Base-by-base conservation (phyloP, 768 basidiomycete species). In the Cystobasidium tubakii region DNA sequence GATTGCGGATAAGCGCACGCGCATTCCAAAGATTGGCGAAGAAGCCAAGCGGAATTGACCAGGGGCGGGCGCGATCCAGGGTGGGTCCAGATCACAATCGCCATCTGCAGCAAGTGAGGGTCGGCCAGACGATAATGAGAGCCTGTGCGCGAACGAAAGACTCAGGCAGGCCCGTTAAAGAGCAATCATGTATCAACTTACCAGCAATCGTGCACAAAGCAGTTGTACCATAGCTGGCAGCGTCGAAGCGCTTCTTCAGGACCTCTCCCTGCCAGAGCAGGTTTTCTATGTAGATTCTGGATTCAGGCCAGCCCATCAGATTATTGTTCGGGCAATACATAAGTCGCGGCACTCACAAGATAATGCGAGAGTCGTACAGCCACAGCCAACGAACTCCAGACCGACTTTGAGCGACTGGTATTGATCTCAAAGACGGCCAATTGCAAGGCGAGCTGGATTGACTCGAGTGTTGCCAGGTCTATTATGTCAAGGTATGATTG, bases 191-290 rank as follows among this genome's bases (percentile, higher is more conserved):
- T 27, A 13, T 34, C 57, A 29, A 29, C 57, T 25, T 6, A 60
- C 57, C 57, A 60, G 57, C 57, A 60, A 60, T 60, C 57, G 57
- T 60, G 57, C 23, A 60, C 57, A 31, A 60, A 60, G 57, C 57
- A 60, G 57, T 60, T 60, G 33, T 60, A 60, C 57, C 57, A 60
- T 25, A 60, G 57, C 33, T 60, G 57, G 23, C 57, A 60, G 15
- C 57, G 57, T 21, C 57, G 25, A 6, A 60, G 57, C 7, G 57
- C 57, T 34, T 60, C 57, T 60, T 60, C 57, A 12, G 33, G 27
- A 21, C 57, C 27, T 34, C 33, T 60, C 29, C 57, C 57, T 12
- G 27, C 12, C 21, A 60, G 23, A 27, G 57, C 57, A 12, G 57
- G 57, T 34, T 60, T 60, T 27, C 57, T 27, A 29, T 60, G 57